Evolutionary conservation across 306 rosid genomes (phyloP).

Genomic region (Quercus glauca): DNA sequence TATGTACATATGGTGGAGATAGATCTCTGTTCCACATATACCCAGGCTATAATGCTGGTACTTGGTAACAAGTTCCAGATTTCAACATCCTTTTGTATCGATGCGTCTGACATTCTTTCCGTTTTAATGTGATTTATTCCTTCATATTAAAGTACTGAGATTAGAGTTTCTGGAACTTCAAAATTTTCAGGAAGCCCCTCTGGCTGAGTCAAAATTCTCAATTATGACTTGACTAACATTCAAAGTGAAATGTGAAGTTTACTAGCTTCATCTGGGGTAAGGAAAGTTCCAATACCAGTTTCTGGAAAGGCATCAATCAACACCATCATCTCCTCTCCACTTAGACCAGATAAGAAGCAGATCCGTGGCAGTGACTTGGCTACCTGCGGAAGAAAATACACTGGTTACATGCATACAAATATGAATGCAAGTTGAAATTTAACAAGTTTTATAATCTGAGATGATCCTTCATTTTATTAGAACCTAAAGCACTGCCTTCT

Average conservation of each 20-base stretch:
- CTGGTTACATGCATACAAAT: constrained; percentile 1
- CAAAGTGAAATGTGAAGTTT: not conserved
- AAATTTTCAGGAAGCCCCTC: not conserved
- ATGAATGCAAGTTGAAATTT: constrained; percentile 8
- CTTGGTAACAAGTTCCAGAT: not conserved
- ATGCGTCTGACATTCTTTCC: not conserved
- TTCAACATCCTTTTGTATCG: not conserved
- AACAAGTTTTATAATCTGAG: not conserved
- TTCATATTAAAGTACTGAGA: not conserved
- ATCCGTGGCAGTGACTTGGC: constrained; percentile 80
- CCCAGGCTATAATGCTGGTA: not conserved
- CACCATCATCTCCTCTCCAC: constrained; percentile 97
- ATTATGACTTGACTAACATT: not conserved
- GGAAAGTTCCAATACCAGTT: constrained; percentile 45
- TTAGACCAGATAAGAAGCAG: constrained; percentile 89
- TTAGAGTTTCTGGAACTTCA: not conserved
- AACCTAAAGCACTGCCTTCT: not conserved
- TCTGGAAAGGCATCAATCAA: constrained; percentile 89
- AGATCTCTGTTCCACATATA: not conserved
- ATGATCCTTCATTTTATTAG: not conserved
- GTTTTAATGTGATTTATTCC: not conserved
- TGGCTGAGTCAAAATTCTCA: not conserved
- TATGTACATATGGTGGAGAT: not conserved
- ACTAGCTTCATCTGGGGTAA: not conserved
- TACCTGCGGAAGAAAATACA: constrained; percentile 47